A percentile compares a stretch with the other conserved stretches of the same genome.
Evolutionary conservation across 805 yeast species (phyloP).

Genomic region (Saccharomycopsis fibuligera): DNA sequence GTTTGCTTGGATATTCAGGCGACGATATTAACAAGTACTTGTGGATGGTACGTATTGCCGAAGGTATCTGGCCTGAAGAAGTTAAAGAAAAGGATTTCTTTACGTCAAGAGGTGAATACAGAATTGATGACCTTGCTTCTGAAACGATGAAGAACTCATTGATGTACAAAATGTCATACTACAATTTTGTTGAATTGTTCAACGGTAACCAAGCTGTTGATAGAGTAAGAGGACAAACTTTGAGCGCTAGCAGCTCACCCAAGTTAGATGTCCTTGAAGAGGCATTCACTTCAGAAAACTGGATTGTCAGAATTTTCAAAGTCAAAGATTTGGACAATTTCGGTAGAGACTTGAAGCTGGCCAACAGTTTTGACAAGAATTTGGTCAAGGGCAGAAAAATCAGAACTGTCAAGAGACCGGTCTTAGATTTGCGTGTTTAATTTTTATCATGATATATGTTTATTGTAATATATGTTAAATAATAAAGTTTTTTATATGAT

Average conservation of each 20-base stretch:
- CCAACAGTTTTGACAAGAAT: slow-evolving; percentile 45
- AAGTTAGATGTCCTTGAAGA: slow-evolving; percentile 79
- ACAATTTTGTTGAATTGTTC: slow-evolving; percentile 72
- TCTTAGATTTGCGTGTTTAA: slow-evolving; percentile 39
- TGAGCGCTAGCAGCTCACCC: slow-evolving; percentile 44
- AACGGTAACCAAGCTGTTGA: slow-evolving; percentile 57
- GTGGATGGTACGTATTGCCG: slow-evolving; percentile 99
- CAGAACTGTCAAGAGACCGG: slow-evolving; percentile 47
- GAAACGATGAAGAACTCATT: slow-evolving; percentile 81
- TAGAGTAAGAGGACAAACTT: slow-evolving; percentile 81
- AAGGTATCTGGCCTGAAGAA: slow-evolving; percentile 99
- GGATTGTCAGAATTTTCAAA: slow-evolving; percentile 93
- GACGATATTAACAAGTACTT: slow-evolving; percentile 94
- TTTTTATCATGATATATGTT: not conserved
- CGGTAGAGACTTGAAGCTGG: slow-evolving; percentile 70
- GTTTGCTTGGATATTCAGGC: slow-evolving; percentile 86
- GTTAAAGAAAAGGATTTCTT: slow-evolving; percentile 79
- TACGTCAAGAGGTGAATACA: slow-evolving; percentile 81
- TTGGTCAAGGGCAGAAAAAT: slow-evolving; percentile 30
- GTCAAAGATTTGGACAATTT: slow-evolving; percentile 81
- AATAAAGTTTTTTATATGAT: too few species aligned
- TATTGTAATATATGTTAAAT: too few species aligned
- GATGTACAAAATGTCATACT: slow-evolving; percentile 92
- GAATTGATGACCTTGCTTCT: slow-evolving; percentile 76
- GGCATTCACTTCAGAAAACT: slow-evolving; percentile 91